Evolutionary conservation across 83 land plant genomes (phyloP).

Genomic region (Thuja plicata): DNA sequence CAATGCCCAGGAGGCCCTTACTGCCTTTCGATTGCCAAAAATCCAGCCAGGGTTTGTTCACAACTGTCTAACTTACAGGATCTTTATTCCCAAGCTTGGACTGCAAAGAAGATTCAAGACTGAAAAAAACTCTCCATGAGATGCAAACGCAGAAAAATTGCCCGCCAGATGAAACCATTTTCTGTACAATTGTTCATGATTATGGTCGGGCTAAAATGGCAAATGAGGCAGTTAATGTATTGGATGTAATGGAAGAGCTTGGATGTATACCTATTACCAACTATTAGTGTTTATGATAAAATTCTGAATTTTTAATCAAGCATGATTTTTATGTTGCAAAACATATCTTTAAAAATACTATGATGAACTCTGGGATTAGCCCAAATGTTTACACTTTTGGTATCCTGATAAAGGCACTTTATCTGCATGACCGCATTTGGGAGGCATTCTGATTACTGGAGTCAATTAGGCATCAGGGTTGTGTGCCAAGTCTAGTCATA

Average conservation of each 20-base stretch:
- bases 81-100: slow-evolving; percentile 49
- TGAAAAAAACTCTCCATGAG: slow-evolving; percentile 38
- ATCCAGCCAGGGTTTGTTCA: slow-evolving; percentile 35
- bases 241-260: slow-evolving; percentile 27
- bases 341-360: slow-evolving; percentile 39
- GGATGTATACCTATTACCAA: slow-evolving; percentile 29
- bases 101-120: slow-evolving; percentile 36
- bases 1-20: slow-evolving; percentile 35
- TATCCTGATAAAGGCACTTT: slow-evolving; percentile 66
- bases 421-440: slow-evolving; percentile 55
- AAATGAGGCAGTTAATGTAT: slow-evolving; percentile 16
- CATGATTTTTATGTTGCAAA: slow-evolving; percentile 56
- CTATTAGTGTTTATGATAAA: slow-evolving; percentile 38
- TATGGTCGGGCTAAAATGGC: slow-evolving; percentile 27
- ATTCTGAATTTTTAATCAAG: slow-evolving; percentile 45
- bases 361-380: slow-evolving; percentile 23
- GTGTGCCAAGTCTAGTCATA: slow-evolving; percentile 46
- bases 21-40: slow-evolving; percentile 44
- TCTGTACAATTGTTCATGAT: slow-evolving; percentile 34
- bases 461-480: slow-evolving; percentile 35
- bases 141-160: slow-evolving; percentile 31
- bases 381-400: slow-evolving; percentile 60
- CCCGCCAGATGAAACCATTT: slow-evolving; percentile 29
- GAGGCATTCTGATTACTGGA: slow-evolving; percentile 70
- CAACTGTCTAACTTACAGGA: slow-evolving; percentile 35